Percentiles rank a stretch among this genome's conserved stretches.
These are phyloP conservation scores for Leucocoprinus birnbaumii DNA, from an alignment of 768 basidiomycete genomes.

Conservation along the genomic window DNA sequence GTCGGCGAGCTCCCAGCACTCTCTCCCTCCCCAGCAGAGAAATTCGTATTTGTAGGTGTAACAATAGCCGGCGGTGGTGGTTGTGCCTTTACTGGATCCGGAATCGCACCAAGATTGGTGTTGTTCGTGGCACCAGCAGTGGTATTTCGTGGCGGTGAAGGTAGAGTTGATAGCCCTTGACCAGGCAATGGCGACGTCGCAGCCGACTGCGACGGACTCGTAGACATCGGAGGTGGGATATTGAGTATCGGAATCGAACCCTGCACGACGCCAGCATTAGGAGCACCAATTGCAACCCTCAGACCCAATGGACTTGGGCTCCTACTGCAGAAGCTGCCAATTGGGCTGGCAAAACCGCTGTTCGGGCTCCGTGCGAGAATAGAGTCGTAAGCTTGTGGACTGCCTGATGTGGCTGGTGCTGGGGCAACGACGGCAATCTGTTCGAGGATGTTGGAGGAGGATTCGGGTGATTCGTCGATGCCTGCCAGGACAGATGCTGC, in stretches of 20 bases:
- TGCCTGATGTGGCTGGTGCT: too few species aligned
- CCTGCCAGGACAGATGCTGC: constrained; percentile 72
- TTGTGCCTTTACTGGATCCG: constrained; percentile 4
- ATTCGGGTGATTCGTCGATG: constrained; percentile 30
- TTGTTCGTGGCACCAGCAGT: not conserved
- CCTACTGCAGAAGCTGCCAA: constrained; percentile 64
- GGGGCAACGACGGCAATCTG: constrained; percentile 66
- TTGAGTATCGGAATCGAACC: constrained; percentile 46
- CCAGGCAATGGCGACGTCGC: not conserved
- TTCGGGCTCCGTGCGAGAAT: constrained; percentile 19
- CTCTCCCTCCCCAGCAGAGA: too few species aligned
- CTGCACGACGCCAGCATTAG: constrained; percentile 20
- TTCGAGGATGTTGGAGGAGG: constrained; percentile 42
- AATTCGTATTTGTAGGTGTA: constrained; percentile 40
- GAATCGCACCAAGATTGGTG: not conserved
- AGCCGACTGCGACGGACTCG: constrained; percentile 12
- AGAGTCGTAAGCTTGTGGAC: constrained; percentile 14
- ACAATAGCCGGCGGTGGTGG: constrained; percentile 29
- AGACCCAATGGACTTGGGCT: constrained; percentile 60
- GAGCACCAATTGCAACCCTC: constrained; percentile 8
- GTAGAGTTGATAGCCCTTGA: constrained; percentile 4
- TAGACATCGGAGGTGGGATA: constrained; percentile 29
- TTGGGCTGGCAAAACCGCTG: constrained; percentile 66
- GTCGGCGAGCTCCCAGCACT: constrained; percentile 14
- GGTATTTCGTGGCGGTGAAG: not conserved